phyloP scores from a whole-genome alignment of 768 basidiomycete genomes.

The Wakefieldia striispora region DNA sequence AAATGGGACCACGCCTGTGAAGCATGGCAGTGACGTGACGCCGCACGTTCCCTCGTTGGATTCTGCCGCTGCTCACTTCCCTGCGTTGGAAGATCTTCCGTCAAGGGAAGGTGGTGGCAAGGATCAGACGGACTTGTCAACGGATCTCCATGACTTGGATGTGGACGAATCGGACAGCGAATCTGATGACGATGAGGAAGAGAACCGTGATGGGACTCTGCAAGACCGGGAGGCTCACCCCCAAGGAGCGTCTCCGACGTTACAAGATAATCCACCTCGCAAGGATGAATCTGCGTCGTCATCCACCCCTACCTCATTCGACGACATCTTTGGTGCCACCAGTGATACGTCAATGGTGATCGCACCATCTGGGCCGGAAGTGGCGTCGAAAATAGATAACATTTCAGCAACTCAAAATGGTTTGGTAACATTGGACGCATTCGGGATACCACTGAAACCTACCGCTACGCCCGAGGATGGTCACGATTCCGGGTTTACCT shows the following conservation, averaged over 20 bases:
- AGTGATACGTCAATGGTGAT: slow-evolving; percentile 20
- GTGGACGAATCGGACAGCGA: slow-evolving; percentile 55
- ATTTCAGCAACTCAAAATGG: slow-evolving; percentile 13
- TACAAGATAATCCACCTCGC: too few species aligned
- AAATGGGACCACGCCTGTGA: slow-evolving; percentile 35
- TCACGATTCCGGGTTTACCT: slow-evolving; percentile 19
- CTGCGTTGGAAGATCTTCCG: slow-evolving; percentile 34
- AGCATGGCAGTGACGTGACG: slow-evolving; percentile 7
- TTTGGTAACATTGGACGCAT: slow-evolving; percentile 33
- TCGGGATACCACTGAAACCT: slow-evolving; percentile 36
- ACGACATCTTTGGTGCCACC: slow-evolving; percentile 52
- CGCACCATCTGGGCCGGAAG: slow-evolving; percentile 17
- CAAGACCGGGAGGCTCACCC: slow-evolving; percentile 21
- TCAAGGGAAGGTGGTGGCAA: slow-evolving; percentile 22
- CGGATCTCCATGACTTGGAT: slow-evolving; percentile 58
- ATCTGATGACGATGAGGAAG: slow-evolving; percentile 45
- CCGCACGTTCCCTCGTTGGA: slow-evolving; percentile 27
- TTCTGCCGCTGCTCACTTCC: slow-evolving; percentile 32
- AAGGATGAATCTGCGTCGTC: slow-evolving; percentile 12
- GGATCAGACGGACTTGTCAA: slow-evolving; percentile 52
- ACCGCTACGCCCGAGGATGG: slow-evolving; percentile 15
- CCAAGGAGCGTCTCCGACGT: slow-evolving; percentile 2
- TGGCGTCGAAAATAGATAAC: slow-evolving; percentile 18
- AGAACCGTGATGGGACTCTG: slow-evolving; percentile 30
- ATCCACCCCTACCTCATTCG: slow-evolving; percentile 40